These are phyloP conservation scores for Zychaea mexicana DNA, from an alignment of 371 early-diverging fungal species.

Conservation along the genomic window DNA sequence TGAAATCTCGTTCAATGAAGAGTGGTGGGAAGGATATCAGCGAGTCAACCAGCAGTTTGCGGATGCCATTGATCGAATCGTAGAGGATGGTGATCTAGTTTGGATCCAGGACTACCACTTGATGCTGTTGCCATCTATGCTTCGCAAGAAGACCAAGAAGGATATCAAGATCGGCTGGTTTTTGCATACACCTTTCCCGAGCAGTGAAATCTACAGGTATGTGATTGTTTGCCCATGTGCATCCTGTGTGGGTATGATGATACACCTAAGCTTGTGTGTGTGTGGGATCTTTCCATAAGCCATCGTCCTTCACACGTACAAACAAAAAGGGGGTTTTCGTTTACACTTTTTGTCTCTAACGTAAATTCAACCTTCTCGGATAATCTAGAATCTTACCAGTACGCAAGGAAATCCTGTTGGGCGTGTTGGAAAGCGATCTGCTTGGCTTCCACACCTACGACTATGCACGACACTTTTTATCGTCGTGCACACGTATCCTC, in stretches of 20 bases:
- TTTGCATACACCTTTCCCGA: constrained; percentile 98
- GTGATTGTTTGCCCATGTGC: neutral
- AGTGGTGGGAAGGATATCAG: constrained; percentile 96
- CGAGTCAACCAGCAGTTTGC: constrained; percentile 92
- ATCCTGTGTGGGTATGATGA: neutral
- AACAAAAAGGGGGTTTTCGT: too few species aligned
- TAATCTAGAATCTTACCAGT: constrained; percentile 81
- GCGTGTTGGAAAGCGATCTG: constrained; percentile 90
- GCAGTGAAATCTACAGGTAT: constrained; percentile 87
- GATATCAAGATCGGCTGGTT: constrained; percentile 98
- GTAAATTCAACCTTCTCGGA: too few species aligned
- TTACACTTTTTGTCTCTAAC: too few species aligned
- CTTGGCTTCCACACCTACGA: constrained; percentile 99
- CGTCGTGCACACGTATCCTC: constrained; percentile 94
- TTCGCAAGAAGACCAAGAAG: constrained; percentile 54
- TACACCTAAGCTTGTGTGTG: too few species aligned
- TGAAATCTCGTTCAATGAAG: constrained; percentile 92
- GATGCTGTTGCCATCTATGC: constrained; percentile 93
- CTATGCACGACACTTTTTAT: constrained; percentile 98
- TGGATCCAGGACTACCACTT: constrained; percentile 99
- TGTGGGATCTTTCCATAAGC: too few species aligned
- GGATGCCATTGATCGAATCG: constrained; percentile 77
- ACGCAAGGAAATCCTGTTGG: constrained; percentile 88
- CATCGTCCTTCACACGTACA: too few species aligned
- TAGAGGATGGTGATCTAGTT: constrained; percentile 93